A percentile compares a stretch with the other conserved stretches of the same genome.
phyloP scores from a whole-genome alignment of 805 yeast species.

The Ogataea salicorniae region DNA sequence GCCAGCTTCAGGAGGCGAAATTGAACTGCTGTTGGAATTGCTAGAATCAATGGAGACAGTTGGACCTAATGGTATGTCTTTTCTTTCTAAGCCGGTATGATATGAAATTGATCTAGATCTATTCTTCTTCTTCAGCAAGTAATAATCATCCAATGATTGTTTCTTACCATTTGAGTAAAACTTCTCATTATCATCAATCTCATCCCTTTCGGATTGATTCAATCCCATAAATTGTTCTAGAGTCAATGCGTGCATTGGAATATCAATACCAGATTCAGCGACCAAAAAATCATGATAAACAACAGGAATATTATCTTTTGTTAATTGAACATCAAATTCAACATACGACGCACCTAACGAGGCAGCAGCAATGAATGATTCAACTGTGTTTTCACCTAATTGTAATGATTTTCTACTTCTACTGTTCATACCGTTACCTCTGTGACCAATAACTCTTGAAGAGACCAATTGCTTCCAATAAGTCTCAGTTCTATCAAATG shows the following conservation, averaged over 20 bases:
- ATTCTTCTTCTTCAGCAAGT: constrained; percentile 21
- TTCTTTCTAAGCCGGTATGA: constrained; percentile 6
- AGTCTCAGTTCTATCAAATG: constrained; percentile 61
- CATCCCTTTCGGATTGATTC: constrained; percentile 27
- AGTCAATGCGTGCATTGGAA: constrained; percentile 91
- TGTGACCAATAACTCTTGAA: constrained; percentile 90
- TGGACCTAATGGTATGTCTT: too few species aligned
- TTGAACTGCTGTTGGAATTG: neutral
- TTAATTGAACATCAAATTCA: constrained; percentile 93
- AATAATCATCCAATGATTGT: constrained; percentile 28
- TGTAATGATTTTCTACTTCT: constrained; percentile 72
- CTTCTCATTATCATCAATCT: neutral
- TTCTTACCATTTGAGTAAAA: constrained; percentile 4
- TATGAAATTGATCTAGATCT: constrained; percentile 36
- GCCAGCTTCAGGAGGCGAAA: neutral
- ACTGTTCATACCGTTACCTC: constrained; percentile 89
- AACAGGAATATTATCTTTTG: constrained; percentile 87
- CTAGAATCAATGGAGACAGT: too few species aligned
- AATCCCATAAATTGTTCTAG: constrained; percentile 77
- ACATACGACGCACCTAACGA: constrained; percentile 94
- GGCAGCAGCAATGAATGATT: constrained; percentile 93
- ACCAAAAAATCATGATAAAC: constrained; percentile 92
- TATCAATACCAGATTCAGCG: constrained; percentile 92
- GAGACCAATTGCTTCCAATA: constrained; percentile 90
- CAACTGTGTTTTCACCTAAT: constrained; percentile 92